Percentiles rank a stretch among this genome's conserved stretches.
Conservation (phyloP, 164 flowering plant species). For the Stephania yunnanensis region DNA sequence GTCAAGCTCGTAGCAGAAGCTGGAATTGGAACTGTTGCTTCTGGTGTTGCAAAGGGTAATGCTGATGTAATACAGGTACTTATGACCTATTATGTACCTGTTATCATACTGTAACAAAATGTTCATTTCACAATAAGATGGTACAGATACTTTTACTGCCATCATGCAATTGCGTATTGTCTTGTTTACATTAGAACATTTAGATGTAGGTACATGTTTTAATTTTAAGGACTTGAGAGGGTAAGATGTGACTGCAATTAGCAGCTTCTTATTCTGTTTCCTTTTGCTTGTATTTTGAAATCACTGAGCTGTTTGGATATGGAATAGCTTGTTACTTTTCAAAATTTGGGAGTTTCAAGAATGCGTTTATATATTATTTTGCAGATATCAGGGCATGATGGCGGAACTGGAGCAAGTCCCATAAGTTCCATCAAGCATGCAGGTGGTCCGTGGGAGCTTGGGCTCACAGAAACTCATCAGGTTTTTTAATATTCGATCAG, state of each 20-base stretch:
- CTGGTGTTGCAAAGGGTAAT: slow-evolving; percentile 99
- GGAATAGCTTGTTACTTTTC: too few species aligned
- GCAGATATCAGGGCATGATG: slow-evolving; percentile 99
- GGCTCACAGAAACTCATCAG: slow-evolving; percentile 96
- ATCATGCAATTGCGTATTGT: not conserved
- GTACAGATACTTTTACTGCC: not conserved
- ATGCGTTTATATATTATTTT: slow-evolving; percentile 11
- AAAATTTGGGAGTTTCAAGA: too few species aligned
- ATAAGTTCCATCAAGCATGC: slow-evolving; percentile 98
- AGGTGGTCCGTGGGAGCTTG: slow-evolving; percentile 99
- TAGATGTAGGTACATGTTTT: too few species aligned
- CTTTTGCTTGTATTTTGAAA: not conserved
- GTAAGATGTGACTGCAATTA: not conserved
- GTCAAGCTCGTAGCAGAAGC: slow-evolving; percentile 99
- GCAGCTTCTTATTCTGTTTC: not conserved
- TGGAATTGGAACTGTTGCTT: slow-evolving; percentile 99
- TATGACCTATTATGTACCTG: not conserved
- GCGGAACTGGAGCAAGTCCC: slow-evolving; percentile 99
- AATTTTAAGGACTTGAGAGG: not conserved
- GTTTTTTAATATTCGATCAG: slow-evolving; percentile 26
- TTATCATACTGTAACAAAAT: not conserved
- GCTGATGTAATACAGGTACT: slow-evolving; percentile 95
- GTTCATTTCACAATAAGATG: not conserved
- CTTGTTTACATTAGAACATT: too few species aligned
- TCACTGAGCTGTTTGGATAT: too few species aligned